Evolutionary conservation across 192 early-diverging fungal genomes (phyloP), one percentile per base, ranked within the genome.

Genomic region (Entomortierella beljakovae): DNA sequence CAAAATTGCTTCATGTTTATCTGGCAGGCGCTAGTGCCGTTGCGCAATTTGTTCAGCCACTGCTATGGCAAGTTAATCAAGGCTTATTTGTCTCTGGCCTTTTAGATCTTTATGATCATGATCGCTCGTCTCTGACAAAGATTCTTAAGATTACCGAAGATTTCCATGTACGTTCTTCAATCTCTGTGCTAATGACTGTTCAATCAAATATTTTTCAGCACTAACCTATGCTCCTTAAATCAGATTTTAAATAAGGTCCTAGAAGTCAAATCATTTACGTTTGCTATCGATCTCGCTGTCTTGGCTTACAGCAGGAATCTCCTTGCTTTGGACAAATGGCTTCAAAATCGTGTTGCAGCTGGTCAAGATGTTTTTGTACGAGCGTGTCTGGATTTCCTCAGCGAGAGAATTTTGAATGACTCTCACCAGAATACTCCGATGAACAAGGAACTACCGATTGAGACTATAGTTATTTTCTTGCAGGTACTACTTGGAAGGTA

Each of bases 291-390:
- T 56, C 68, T 96, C 22, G 94, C 94, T 29, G 87, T 92, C 0
- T 80, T 96, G 15, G 94, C 95, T 4, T 90, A 90, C 2, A 84
- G 93, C 8, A 81, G 92, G 28, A 92, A 94, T 61, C 92, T 89
- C 53, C 70, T 96, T 5, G 94, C 93, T 59, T 68, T 96, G 1
- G 95, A 95, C 65, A 94, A 94, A 72, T 96, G 94, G 94, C 72
- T 96, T 10, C 88, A 85, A 60, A 93, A 93, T 50, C 90, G 90
- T 31, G 85, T 95, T 13, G 55, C 69, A 8, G 84, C 89, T 7
- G 84, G 89, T 37, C 85, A 89, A n/a, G 88, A 90, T 42, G 32
- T 71, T 13, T 96, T 96, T 82, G 57, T 90, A 42, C 81, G 82
- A 20, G 88, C 90, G 0, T 94, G 93, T 70, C 75, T 96, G 51